These are phyloP conservation scores for Bonnemaisonia californica DNA, from an alignment of 31 red algal species.

Conservation along the genomic window DNA sequence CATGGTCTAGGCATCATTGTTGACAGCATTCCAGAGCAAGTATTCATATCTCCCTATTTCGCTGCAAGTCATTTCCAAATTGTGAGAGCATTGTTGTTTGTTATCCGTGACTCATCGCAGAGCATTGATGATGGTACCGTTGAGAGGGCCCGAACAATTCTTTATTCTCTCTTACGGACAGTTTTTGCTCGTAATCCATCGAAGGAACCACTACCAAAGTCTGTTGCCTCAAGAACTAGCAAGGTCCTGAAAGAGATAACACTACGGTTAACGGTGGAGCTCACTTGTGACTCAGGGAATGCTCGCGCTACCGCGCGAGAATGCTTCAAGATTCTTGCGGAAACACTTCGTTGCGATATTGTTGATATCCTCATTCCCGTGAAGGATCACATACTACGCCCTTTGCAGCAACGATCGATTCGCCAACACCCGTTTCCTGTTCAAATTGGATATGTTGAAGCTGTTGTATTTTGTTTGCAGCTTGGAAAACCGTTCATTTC, in stretches of 20 bases:
- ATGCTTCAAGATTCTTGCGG: constrained; percentile 41
- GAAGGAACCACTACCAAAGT: neutral
- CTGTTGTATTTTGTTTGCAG: constrained; percentile 74
- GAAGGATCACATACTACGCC: constrained; percentile 71
- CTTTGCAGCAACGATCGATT: constrained; percentile 64
- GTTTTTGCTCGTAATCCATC: neutral
- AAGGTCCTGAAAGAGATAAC: constrained; percentile 49
- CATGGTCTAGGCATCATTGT: constrained; percentile 62
- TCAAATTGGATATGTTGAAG: constrained; percentile 85
- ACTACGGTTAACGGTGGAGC: constrained; percentile 47
- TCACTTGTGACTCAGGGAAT: constrained; percentile 36
- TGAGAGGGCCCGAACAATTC: constrained; percentile 9
- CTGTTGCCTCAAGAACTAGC: neutral
- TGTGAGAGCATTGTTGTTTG: constrained; percentile 71
- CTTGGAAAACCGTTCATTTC: constrained; percentile 36
- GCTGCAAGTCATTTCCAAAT: constrained; percentile 43
- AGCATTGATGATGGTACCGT: constrained; percentile 22
- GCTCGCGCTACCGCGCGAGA: constrained; percentile 60
- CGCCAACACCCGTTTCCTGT: constrained; percentile 70
- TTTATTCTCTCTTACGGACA: constrained; percentile 7
- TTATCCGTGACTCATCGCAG: constrained; percentile 46
- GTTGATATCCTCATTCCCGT: constrained; percentile 52
- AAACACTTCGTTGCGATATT: constrained; percentile 30
- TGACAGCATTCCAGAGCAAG: constrained; percentile 19
- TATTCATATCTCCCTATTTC: constrained; percentile 38